Evolutionary conservation across 192 early-diverging fungal genomes (phyloP), one percentile per base, ranked within the genome.

Genomic region (Kappamyces sp.): DNA sequence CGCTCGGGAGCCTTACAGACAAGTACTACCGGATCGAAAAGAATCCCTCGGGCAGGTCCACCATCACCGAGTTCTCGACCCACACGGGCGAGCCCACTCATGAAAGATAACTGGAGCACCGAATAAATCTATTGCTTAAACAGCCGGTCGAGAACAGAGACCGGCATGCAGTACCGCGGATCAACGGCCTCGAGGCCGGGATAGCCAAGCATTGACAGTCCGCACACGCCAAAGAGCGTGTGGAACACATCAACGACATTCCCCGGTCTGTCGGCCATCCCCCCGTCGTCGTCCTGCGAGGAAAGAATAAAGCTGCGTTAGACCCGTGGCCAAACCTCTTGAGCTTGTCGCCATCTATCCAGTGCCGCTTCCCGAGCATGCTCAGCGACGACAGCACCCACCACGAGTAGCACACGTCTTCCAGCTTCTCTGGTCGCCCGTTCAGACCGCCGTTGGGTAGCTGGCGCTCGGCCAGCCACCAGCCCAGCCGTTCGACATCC

Each of bases 381-480:
- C 84, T 72, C 1, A 98, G 74, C 34, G 90, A 81, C 7, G 91
- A 93, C 41, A 96, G 64, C 0, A 95, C 93, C 95, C 95, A 98
- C 95, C 95, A 98, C 35, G 95, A 96, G 65, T 98, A 98, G 64
- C 95, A 98, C 2, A 88, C 93, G 66, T 99, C 94, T 51, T 89
- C 90, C 14, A 96, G 72, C 70, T 99, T 99, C 69, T 99, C 89
- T 1, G 96, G 94, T 30, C 96, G 79, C 0, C 94, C 96, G 66
- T 97, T 99, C 47, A 99, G 70, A 8, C 96, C 96, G 31, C 96
- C 96, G 31, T 81, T 87, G 59, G 75, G 78, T 14, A 99, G 72
- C 71, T 99, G 96, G 46, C 96, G 79, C 60, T 96, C 93, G 39
- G 88, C 84, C 35, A 99, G 72, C 96, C 96, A 99, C 82, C 86